Evolutionary conservation across 306 rosid species (phyloP), one percentile per base, ranked within the genome.

Genomic region (Prunus persica): DNA sequence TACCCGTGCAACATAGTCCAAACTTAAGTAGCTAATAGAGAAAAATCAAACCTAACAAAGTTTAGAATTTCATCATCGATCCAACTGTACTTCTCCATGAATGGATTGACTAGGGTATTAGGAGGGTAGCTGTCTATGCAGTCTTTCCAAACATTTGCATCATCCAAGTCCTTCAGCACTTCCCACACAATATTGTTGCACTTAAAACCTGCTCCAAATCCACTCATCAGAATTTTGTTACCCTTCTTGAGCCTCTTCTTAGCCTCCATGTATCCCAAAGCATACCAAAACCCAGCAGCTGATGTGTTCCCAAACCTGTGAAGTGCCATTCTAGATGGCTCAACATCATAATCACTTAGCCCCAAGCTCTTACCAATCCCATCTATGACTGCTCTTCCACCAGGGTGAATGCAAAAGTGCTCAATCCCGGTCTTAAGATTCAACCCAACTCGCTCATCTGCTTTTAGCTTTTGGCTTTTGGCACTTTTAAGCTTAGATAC

Each of bases 131-230:
- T 75, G 0, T 87, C 74, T 9, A 93, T 82, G 80, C 84, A 82
- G 15, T 84, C 88, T 73, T 82, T 58, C 98, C 98, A 93, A 34
- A 81, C 96, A 80, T 91, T 93, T 13, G 73, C 20, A 67, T 84
- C 86, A 24, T 82, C 84, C 84, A 93, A 65, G 55, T 91, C 89
- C 78, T 22, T 85, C 89, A 82, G 67, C 0, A 91, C 98, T 77
- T 88, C 98, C 98, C 98, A 93, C 65, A 91, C 86, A 79, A 97
- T 89, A 67, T 87, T 91, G 72, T 91, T 93, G 83, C 97, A 91
- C 92, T 91, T 88, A 62, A 88, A 91, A 6, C 97, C 96, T 0
- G 97, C 98, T 47, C 97, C 98, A 50, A 93, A 93, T 47, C 98
- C 92, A 7, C 92, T 87, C 97, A 93, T 91, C 60, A 93, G 76